Conservation (phyloP, 225 moss, liverwort and hornwort species). For the Pleurozium schreberi region DNA sequence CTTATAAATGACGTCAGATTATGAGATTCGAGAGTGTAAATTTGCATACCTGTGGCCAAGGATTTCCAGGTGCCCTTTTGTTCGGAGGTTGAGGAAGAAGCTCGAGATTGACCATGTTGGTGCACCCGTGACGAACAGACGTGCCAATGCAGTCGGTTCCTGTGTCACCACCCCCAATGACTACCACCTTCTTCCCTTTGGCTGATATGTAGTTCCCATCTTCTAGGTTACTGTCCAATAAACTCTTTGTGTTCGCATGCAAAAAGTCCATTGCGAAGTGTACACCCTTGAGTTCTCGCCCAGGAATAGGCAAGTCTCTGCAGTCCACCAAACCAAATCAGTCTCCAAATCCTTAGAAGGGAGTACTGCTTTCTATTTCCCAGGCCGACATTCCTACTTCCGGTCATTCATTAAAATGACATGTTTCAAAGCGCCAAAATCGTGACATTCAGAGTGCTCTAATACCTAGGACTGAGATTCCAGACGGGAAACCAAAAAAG, state of each 20-base stretch:
- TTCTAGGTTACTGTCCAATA: constrained; percentile 59
- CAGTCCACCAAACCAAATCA: neutral
- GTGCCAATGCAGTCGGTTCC: constrained; percentile 89
- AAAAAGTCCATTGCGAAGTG: constrained; percentile 86
- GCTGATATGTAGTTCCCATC: constrained; percentile 74
- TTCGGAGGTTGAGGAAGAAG: constrained; percentile 66
- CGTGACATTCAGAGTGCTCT: too few species aligned
- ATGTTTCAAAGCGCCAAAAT: neutral
- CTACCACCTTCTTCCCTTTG: constrained; percentile 70
- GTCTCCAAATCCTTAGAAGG: neutral
- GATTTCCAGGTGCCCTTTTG: constrained; percentile 52
- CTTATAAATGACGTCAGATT: neutral
- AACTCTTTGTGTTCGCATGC: constrained; percentile 62
- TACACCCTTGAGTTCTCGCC: constrained; percentile 59
- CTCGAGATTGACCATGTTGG: constrained; percentile 61
- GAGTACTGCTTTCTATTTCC: neutral
- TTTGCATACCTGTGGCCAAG: constrained; percentile 62
- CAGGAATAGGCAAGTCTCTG: constrained; percentile 71
- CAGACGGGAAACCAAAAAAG: neutral
- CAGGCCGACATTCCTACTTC: neutral
- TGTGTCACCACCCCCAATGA: constrained; percentile 84
- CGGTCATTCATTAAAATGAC: neutral
- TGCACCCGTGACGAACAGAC: constrained; percentile 64
- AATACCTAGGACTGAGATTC: neutral
- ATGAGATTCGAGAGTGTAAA: neutral